Conservation (phyloP, 2,329 filamentous ascomycete genomes). For the Ophiostoma sp. region DNA sequence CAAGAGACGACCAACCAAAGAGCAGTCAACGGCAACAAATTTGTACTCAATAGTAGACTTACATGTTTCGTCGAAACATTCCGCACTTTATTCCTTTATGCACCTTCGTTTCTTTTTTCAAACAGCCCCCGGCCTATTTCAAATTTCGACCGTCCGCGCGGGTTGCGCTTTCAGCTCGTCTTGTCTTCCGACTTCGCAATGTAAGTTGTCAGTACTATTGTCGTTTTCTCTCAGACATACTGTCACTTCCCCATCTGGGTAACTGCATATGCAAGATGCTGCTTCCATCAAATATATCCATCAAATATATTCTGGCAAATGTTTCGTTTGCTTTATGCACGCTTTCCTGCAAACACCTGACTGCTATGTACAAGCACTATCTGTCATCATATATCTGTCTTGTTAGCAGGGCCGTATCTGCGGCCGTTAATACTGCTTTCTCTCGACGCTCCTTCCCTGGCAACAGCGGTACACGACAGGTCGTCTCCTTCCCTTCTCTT, state of each 20-base stretch:
- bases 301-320: background rate
- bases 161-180: background rate
- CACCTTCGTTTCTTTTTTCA: background rate
- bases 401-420: background rate
- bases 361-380: too few species aligned
- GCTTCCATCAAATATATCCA: background rate
- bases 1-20: background rate
- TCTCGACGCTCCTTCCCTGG: background rate
- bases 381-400: background rate
- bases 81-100: background rate
- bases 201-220: background rate
- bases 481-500: background rate
- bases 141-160: too few species aligned
- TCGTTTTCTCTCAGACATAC: background rate
- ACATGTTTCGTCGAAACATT: background rate
- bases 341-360: background rate
- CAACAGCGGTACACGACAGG: slow-evolving; percentile 14
- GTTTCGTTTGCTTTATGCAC: background rate
- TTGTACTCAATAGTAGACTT: background rate
- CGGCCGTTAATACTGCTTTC: background rate
- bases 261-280: slow-evolving; percentile 2
- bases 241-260: background rate
- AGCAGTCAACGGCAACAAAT: background rate
- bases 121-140: background rate
- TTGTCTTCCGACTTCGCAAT: background rate